phyloP scores from a whole-genome alignment of 495 filamentous ascomycete genomes.

The Pseudotulostoma volvatum region DNA sequence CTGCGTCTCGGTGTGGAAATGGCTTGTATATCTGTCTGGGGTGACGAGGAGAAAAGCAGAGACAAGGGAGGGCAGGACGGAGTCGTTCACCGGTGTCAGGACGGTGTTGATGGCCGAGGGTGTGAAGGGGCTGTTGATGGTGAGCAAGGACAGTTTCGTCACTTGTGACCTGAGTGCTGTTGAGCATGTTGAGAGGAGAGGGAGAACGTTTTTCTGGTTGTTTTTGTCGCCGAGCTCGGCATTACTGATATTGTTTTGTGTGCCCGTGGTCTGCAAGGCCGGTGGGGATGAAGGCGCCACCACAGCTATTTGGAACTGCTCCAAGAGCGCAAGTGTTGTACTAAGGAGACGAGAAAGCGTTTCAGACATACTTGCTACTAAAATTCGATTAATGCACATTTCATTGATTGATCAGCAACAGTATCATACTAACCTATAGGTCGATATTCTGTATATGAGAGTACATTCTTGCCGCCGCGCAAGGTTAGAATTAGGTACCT shows the following conservation, averaged over 20 bases:
- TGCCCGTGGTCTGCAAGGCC: conserved; percentile 4
- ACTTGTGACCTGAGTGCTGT: conserved; percentile 59
- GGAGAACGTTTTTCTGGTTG: conserved; percentile 33
- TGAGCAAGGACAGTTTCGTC: conserved; percentile 71
- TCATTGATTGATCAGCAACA: too few species aligned
- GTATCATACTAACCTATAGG: too few species aligned
- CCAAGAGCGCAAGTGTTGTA: conserved; percentile 18
- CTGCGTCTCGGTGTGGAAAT: conserved; percentile 37
- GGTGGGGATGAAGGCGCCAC: conserved; percentile 13
- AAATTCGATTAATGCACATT: too few species aligned
- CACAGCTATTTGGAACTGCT: conserved; percentile 30
- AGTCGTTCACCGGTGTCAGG: conserved; percentile 45
- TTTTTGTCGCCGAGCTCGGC: conserved; percentile 8
- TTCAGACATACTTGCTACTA: too few species aligned
- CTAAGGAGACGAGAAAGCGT: conserved; percentile 17
- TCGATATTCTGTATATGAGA: too few species aligned
- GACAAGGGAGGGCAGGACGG: conserved; percentile 53
- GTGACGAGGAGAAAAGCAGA: conserved; percentile 49
- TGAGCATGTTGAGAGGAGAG: conserved; percentile 48
- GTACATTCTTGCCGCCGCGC: too few species aligned
- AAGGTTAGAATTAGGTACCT: too few species aligned
- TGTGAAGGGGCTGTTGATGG: conserved; percentile 73
- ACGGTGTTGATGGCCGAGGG: conserved; percentile 52
- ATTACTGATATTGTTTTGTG: neutral
- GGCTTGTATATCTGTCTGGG: conserved; percentile 37